Conservation (phyloP, 208 protist species). For the Kentomonas sorsogonicus region DNA sequence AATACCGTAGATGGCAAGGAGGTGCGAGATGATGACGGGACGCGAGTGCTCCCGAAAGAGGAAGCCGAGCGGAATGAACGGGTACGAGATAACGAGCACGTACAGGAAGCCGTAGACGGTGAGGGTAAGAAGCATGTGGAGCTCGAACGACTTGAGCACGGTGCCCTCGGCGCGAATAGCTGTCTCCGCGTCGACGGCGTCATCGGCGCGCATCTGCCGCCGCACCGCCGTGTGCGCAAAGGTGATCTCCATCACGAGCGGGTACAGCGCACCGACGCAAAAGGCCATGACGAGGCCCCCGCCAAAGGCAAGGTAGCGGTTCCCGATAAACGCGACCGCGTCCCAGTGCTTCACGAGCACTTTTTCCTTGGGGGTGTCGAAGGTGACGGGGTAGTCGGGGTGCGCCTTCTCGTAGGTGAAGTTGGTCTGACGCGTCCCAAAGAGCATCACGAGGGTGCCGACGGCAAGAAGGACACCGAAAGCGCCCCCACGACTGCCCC, state of each 20-base stretch:
- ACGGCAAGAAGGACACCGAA: constrained; percentile 24
- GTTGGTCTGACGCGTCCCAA: constrained; percentile 67
- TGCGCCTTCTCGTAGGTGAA: constrained; percentile 48
- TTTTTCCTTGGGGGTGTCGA: constrained; percentile 21
- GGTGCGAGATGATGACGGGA: constrained; percentile 28
- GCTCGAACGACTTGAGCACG: constrained; percentile 53
- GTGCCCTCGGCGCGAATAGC: constrained; percentile 14
- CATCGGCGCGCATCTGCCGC: not conserved
- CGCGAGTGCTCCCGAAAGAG: constrained; percentile 56
- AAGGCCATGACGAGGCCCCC: constrained; percentile 59
- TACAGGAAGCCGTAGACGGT: constrained; percentile 24
- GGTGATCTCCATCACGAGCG: constrained; percentile 59
- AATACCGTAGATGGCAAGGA: constrained; percentile 18
- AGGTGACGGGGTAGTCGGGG: constrained; percentile 41
- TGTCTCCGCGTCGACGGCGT: constrained; percentile 17
- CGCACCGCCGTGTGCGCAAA: constrained; percentile 19
- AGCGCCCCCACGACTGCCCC: constrained; percentile 26
- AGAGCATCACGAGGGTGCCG: constrained; percentile 45
- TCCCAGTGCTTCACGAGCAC: constrained; percentile 46
- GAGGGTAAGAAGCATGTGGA: constrained; percentile 15
- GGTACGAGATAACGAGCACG: constrained; percentile 64
- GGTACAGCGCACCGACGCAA: constrained; percentile 50
- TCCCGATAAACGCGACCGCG: constrained; percentile 52
- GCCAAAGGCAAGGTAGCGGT: constrained; percentile 44
- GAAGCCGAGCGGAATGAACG: constrained; percentile 68